Evolutionary conservation across 768 basidiomycete species (phyloP).

Genomic region (Boletus sp.): DNA sequence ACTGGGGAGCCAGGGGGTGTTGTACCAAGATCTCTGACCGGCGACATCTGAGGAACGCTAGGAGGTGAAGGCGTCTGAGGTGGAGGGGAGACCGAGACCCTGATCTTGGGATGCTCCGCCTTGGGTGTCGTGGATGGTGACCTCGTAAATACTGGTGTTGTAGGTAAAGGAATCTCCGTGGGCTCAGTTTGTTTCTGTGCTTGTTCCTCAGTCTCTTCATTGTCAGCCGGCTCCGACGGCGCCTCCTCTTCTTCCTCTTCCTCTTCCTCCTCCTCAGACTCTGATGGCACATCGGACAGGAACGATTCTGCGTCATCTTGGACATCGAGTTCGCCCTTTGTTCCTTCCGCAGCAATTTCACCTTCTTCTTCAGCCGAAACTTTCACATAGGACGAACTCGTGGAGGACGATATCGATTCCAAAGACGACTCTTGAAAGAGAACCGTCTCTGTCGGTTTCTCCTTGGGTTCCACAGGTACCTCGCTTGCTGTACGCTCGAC

Average conservation of each 20-base stretch:
- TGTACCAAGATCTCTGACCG: conserved; percentile 45
- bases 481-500: conserved; percentile 1
- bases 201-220: conserved; percentile 22
- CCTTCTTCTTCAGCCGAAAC: conserved; percentile 33
- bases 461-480: conserved; percentile 2
- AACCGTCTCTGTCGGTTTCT: conserved; percentile 6
- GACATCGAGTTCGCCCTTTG: conserved; percentile 29
- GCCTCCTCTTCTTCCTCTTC: conserved; percentile 26
- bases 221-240: conserved; percentile 10
- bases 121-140: conserved; percentile 62
- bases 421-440: conserved; percentile 15
- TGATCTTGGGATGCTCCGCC: conserved; percentile 45
- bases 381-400: conserved; percentile 49
- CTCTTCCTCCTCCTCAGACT: conserved; percentile 23
- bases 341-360: conserved; percentile 13
- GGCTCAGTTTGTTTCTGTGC: conserved; percentile 25
- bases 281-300: conserved; percentile 31
- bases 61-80: conserved; percentile 26
- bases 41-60: conserved; percentile 27
- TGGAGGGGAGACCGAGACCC: conserved; percentile 33
- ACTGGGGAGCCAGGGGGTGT: conserved; percentile 68
- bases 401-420: conserved; percentile 41
- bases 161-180: conserved; percentile 16
- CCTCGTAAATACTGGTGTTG: conserved; percentile 40
- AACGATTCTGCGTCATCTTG: conserved; percentile 34